A percentile compares a stretch with the other conserved stretches of the same genome.
phyloP scores from a whole-genome alignment of 148 eudicot species.

The Cornus kousa region DNA sequence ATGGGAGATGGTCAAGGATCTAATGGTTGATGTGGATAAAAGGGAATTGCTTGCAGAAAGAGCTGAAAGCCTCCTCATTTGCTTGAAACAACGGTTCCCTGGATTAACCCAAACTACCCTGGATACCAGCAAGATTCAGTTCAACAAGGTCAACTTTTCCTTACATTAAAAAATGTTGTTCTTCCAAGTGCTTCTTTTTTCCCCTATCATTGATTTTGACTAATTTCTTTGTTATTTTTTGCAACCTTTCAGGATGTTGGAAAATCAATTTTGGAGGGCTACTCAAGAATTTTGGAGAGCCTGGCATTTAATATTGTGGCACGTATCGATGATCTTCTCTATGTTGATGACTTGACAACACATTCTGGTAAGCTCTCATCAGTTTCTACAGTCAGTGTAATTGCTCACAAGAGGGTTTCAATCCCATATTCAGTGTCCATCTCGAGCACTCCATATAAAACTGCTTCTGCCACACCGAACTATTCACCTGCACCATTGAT shows the following conservation, averaged over 20 bases:
- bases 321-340: slow-evolving; percentile 83
- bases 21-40: slow-evolving; percentile 71
- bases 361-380: slow-evolving; percentile 44
- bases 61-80: slow-evolving; percentile 67
- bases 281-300: slow-evolving; percentile 94
- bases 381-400: slow-evolving; percentile 37
- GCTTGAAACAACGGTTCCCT: slow-evolving; percentile 76
- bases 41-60: slow-evolving; percentile 66
- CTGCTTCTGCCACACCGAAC: slow-evolving; percentile 45
- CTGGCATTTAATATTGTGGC: slow-evolving; percentile 76
- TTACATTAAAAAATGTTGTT: not conserved
- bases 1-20: slow-evolving; percentile 75
- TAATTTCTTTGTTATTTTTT: slow-evolving; percentile 1
- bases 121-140: slow-evolving; percentile 80
- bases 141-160: slow-evolving; percentile 54
- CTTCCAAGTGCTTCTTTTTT: not conserved
- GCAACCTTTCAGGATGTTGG: slow-evolving; percentile 72
- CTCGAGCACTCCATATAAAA: slow-evolving; percentile 65
- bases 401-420: slow-evolving; percentile 55
- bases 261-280: slow-evolving; percentile 88
- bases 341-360: slow-evolving; percentile 79
- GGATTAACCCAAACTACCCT: slow-evolving; percentile 74
- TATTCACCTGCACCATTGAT: slow-evolving; percentile 46
- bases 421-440: slow-evolving; percentile 42
- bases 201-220: not conserved